These are phyloP conservation scores for Dioscorea cayenensis DNA, from an alignment of 116 monocot genomes.

Conservation along the genomic window DNA sequence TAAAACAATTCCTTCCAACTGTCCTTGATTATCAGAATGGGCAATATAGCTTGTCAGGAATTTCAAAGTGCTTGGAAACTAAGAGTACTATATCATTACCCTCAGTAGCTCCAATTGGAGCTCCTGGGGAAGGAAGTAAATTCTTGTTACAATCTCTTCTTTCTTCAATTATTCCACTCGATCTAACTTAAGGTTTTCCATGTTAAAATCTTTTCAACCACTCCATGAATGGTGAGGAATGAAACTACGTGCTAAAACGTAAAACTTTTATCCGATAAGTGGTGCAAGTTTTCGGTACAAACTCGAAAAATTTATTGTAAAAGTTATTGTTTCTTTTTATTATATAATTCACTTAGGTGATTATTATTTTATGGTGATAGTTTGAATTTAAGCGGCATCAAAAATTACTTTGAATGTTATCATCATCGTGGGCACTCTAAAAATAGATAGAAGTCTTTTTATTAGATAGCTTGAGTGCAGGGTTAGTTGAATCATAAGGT, in stretches of 20 bases:
- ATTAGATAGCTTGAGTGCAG: background rate
- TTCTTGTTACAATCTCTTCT: background rate
- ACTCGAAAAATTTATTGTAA: background rate
- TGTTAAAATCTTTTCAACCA: constrained; percentile 83
- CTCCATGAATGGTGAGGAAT: constrained; percentile 70
- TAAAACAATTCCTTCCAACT: constrained; percentile 10
- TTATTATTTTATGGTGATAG: no score
- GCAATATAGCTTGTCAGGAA: constrained; percentile 9
- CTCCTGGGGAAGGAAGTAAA: constrained; percentile 10
- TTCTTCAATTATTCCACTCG: background rate
- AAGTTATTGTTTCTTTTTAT: background rate
- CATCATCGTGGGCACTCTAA: no score
- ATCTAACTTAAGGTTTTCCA: constrained; percentile 10
- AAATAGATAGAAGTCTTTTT: background rate
- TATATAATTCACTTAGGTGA: no score
- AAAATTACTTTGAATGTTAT: no score
- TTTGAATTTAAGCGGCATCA: no score
- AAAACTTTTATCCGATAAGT: constrained; percentile 39
- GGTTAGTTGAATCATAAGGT: background rate
- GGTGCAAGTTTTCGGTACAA: constrained; percentile 66
- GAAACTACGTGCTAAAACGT: constrained; percentile 31
- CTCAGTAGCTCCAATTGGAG: constrained; percentile 68
- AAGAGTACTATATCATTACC: constrained; percentile 38
- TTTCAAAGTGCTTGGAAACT: constrained; percentile 7
- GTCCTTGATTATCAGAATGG: constrained; percentile 5